These are phyloP conservation scores for Odontarrhena argentea DNA, from an alignment of 345 rosid genomes.

Conservation along the genomic window DNA sequence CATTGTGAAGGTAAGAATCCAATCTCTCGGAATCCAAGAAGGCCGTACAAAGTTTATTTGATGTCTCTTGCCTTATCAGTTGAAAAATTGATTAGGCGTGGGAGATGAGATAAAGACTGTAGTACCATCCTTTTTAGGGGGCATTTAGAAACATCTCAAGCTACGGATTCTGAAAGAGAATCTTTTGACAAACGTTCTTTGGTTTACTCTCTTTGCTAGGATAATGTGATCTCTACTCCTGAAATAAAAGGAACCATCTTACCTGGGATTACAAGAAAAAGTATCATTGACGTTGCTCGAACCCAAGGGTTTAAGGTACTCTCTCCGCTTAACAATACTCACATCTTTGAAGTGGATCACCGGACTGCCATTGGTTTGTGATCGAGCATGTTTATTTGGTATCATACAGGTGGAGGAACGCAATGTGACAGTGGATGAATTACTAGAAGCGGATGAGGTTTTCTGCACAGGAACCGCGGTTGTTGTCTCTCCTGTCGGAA, in stretches of 20 bases:
- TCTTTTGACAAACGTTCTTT: constrained; percentile 9
- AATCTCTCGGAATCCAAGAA: background rate
- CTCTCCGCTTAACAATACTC: background rate
- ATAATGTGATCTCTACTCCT: constrained; percentile 68
- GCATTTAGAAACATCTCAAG: constrained; percentile 10
- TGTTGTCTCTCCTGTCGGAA: constrained; percentile 93
- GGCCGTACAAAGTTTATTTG: constrained; percentile 3
- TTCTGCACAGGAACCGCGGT: constrained; percentile 98
- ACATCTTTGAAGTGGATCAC: constrained; percentile 9
- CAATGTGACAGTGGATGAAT: constrained; percentile 52
- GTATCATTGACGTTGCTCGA: constrained; percentile 85
- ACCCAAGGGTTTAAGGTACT: constrained; percentile 68
- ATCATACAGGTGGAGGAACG: constrained; percentile 38
- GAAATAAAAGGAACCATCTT: constrained; percentile 54
- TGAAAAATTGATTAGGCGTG: background rate
- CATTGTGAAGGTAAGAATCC: constrained; percentile 37
- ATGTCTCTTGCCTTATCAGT: constrained; percentile 1
- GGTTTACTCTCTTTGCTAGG: constrained; percentile 45
- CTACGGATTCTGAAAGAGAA: background rate
- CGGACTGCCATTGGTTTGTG: background rate
- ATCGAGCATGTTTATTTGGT: constrained; percentile 12
- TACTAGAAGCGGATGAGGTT: constrained; percentile 91
- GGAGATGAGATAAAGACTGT: constrained; percentile 13
- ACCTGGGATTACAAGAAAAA: constrained; percentile 47
- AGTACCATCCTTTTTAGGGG: background rate